Conservation (phyloP, 495 filamentous ascomycete species). For the Hypoxylon intermedium region DNA sequence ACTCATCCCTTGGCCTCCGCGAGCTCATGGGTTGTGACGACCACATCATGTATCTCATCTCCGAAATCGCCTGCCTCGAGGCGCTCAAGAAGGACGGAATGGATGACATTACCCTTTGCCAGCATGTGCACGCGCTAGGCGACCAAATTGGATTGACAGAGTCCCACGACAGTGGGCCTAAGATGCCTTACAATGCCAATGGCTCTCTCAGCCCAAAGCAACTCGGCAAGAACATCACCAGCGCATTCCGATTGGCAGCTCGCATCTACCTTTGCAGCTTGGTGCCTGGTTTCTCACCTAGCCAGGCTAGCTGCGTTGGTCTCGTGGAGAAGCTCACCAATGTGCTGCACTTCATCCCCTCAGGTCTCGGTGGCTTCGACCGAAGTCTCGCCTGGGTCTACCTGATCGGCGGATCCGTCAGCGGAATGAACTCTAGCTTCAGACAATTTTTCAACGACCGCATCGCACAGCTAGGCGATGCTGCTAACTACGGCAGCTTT, state of each 20-base stretch:
- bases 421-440: conserved; percentile 72
- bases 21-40: conserved; percentile 99
- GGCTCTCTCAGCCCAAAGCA: conserved; percentile 82
- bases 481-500: conserved; percentile 81
- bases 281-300: conserved; percentile 82
- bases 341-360: conserved; percentile 78
- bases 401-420: conserved; percentile 81
- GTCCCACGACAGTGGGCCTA: conserved; percentile 54
- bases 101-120: conserved; percentile 82
- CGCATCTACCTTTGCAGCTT: conserved; percentile 94
- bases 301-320: conserved; percentile 70
- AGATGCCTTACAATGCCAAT: conserved; percentile 65
- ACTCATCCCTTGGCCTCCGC: conserved; percentile 73
- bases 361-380: conserved; percentile 83
- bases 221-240: conserved; percentile 83
- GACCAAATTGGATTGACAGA: conserved; percentile 85
- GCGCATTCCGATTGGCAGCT: conserved; percentile 88
- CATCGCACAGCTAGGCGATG: conserved; percentile 71
- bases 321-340: conserved; percentile 76
- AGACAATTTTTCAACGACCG: conserved; percentile 77
- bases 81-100: conserved; percentile 82
- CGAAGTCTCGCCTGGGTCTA: conserved; percentile 92
- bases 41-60: conserved; percentile 96
- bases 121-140: conserved; percentile 81
- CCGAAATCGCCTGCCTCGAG: conserved; percentile 94